These are phyloP conservation scores for Russula ochroleuca DNA, from an alignment of 768 basidiomycete genomes.

Conservation along the genomic window DNA sequence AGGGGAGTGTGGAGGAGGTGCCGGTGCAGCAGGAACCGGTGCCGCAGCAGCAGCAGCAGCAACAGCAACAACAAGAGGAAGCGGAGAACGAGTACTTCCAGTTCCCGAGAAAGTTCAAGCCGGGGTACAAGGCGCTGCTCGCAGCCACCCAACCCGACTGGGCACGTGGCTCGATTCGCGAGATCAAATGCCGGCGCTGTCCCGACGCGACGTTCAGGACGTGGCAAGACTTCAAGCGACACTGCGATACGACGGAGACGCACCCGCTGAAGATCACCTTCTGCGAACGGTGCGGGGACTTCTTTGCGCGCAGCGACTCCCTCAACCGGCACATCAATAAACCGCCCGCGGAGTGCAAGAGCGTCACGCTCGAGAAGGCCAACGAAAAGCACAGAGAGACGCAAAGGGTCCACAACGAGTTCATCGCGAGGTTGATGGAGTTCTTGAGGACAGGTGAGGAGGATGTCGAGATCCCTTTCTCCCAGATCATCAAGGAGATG, in stretches of 20 bases:
- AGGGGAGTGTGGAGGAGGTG: not conserved
- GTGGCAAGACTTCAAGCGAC: not conserved
- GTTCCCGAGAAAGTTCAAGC: not conserved
- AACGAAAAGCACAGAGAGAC: not conserved
- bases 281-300: constrained; percentile 3
- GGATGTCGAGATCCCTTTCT: not conserved
- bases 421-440: not conserved
- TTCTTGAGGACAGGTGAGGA: not conserved
- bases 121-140: not conserved
- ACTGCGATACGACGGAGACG: not conserved
- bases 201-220: not conserved
- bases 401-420: not conserved
- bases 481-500: not conserved
- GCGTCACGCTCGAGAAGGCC: rapidly evolving
- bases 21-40: not conserved
- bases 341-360: not conserved
- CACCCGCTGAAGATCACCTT: not conserved
- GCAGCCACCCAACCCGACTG: not conserved
- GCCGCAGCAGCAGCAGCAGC: not conserved
- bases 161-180: not conserved
- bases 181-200: not conserved
- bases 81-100: not conserved
- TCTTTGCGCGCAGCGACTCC: not conserved
- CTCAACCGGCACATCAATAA: not conserved
- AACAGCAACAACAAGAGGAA: too few relatives aligned